Base-by-base conservation (phyloP, 306 rosid species). In the Hippophae rhamnoides region DNA sequence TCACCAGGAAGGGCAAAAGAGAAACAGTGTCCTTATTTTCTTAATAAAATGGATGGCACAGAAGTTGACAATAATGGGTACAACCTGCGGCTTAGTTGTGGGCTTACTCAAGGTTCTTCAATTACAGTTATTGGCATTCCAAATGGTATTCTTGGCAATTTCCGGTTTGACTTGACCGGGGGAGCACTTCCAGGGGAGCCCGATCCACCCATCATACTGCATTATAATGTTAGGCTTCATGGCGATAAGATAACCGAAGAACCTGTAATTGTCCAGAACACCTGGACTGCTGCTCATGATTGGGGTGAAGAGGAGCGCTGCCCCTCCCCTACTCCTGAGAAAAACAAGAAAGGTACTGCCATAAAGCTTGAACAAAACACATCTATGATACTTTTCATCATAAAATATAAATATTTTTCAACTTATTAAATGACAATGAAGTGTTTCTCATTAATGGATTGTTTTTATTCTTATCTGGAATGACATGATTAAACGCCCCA, bases 301-400 rank as follows among this genome's bases (percentile, higher is more conserved):
- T 93, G 99, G 97, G 97, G 94, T 60, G 94, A 72, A 51, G 99
- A 93, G 84, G 97, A 86, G 70, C 99, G 99, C 3, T 93, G 99
- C 54, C 99, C 99, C 51, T 79, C 94, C 54, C 96, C 96, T 14
- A 57, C 55, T 56, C 77, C 97, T 42, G 89, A 84, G 58, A 83
- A 86, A 65, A 70, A 78, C 50, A 82, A 72, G 60, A 84, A 86
- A 80, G 97, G 99, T 93, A 72, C 48, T 44, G 47, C 60, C 65
- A 54, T 7, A 56, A 56, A 7, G 6, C 2, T 66, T 45, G 54
- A 60, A 40, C 57, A 54, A 43, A 61, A 60, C 58, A 47, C 41
- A 44, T 27, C 41, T 47, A 9, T 31, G 38, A 31, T 31, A 2
- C 38, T 31, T 31, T 31, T 31, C 38, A 31, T 31, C 38, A 31